phyloP scores from a whole-genome alignment of 495 filamentous ascomycete species.

The Xylaria cubensis region DNA sequence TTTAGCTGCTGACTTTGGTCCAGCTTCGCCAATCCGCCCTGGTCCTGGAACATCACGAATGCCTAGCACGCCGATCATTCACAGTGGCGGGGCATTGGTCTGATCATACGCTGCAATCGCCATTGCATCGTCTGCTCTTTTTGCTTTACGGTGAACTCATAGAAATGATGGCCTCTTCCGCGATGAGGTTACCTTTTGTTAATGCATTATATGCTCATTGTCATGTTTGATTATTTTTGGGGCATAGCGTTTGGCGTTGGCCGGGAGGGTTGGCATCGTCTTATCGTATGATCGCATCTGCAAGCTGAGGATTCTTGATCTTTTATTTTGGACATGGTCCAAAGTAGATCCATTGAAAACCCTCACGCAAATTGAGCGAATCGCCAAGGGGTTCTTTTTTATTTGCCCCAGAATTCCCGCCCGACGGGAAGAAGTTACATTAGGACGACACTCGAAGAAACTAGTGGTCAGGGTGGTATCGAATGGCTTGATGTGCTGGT shows the following conservation, averaged over 20 bases:
- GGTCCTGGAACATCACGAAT: conserved; percentile 52
- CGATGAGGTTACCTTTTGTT: conserved; percentile 21
- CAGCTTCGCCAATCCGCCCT: conserved; percentile 49
- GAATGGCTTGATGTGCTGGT: conserved; percentile 9
- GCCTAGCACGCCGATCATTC: conserved; percentile 56
- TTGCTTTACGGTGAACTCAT: conserved; percentile 36
- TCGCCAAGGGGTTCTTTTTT: background rate
- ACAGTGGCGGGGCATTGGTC: conserved; percentile 56
- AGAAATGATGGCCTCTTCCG: background rate
- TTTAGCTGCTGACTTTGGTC: conserved; percentile 47
- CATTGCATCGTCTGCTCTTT: conserved; percentile 10
- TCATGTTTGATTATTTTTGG: conserved; percentile 21
- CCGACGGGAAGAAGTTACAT: background rate
- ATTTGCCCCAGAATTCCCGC: background rate
- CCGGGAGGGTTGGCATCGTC: conserved; percentile 18
- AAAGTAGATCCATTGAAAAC: background rate
- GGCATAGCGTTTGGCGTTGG: conserved; percentile 32
- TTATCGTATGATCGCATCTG: conserved; percentile 21
- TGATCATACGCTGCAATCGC: conserved; percentile 34
- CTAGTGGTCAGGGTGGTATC: background rate
- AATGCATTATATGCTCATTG: conserved; percentile 22
- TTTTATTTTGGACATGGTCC: conserved; percentile 7
- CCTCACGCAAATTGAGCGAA: conserved; percentile 1
- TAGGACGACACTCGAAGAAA: conserved; percentile 11
- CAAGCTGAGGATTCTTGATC: conserved; percentile 1